These are phyloP conservation scores for Zygosaccharomyces pseudorouxii DNA, from an alignment of 805 yeast species.

Conservation along the genomic window DNA sequence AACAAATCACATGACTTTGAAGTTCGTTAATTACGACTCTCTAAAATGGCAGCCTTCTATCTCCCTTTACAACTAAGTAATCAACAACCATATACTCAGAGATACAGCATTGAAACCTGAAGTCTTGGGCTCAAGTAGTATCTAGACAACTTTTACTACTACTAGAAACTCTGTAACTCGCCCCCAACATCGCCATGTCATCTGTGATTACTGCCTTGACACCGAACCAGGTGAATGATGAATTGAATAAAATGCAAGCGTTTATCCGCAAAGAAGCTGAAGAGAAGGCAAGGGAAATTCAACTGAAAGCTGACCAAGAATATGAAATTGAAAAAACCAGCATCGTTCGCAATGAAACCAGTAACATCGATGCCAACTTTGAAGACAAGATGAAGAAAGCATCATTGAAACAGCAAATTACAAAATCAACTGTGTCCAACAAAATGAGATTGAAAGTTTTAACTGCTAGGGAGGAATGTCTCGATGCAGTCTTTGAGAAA, in stretches of 20 bases:
- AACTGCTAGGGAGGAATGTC: conserved; percentile 75
- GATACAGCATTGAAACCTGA: neutral
- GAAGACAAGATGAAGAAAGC: conserved; percentile 87
- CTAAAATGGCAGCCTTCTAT: neutral
- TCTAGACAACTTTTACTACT: neutral
- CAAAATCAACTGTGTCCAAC: conserved; percentile 91
- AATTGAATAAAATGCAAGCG: conserved; percentile 95
- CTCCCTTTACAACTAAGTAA: conserved; percentile 3
- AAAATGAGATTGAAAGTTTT: conserved; percentile 90
- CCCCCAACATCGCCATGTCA: conserved; percentile 28
- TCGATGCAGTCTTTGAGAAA: conserved; percentile 66
- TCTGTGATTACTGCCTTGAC: conserved; percentile 35
- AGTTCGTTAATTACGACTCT: conserved; percentile 1
- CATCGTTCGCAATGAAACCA: conserved; percentile 87
- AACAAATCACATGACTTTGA: neutral
- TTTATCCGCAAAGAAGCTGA: conserved; percentile 99
- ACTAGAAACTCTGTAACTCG: neutral
- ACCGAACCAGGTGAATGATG: conserved; percentile 74
- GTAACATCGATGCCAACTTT: conserved; percentile 76
- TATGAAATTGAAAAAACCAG: conserved; percentile 96
- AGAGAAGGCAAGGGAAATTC: conserved; percentile 95
- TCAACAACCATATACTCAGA: neutral
- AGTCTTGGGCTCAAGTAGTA: neutral
- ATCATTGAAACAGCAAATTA: conserved; percentile 86
- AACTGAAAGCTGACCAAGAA: conserved; percentile 95